Evolutionary conservation across 345 rosid genomes (phyloP).

Genomic region (Sonneratia alba): DNA sequence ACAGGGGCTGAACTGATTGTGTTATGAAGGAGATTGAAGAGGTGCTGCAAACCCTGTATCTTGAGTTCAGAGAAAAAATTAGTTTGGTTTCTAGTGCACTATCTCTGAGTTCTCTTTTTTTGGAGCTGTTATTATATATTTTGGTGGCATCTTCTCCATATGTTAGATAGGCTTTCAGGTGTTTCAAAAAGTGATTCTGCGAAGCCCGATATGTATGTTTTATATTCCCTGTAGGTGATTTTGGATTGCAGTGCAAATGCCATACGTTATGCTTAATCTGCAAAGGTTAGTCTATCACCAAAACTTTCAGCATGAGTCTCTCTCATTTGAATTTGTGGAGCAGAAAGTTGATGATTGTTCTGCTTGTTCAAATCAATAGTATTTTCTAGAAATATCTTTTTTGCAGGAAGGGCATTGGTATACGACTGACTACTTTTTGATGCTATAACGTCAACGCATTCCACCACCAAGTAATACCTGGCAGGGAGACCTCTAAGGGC

Average conservation of each 20-base stretch:
- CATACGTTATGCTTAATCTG: constrained; percentile 89
- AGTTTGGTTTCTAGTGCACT: neutral
- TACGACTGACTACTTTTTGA: constrained; percentile 68
- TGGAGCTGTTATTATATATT: neutral
- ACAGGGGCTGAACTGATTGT: constrained; percentile 81
- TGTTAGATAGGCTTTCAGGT: constrained; percentile 10
- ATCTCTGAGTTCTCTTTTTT: neutral
- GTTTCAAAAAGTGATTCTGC: neutral
- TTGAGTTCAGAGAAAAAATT: constrained; percentile 12
- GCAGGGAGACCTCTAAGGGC: constrained; percentile 62
- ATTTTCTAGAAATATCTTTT: constrained; percentile 2
- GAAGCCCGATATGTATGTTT: neutral
- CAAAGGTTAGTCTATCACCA: constrained; percentile 56
- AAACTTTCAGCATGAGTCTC: neutral
- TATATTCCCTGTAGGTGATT: constrained; percentile 41
- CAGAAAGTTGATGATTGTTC: neutral
- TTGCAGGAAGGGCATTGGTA: constrained; percentile 88
- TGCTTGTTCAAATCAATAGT: neutral
- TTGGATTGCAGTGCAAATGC: constrained; percentile 93
- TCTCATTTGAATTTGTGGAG: neutral
- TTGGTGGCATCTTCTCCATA: neutral
- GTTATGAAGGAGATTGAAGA: constrained; percentile 89
- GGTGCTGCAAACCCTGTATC: constrained; percentile 48
- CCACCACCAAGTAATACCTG: constrained; percentile 72
- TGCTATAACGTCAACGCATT: constrained; percentile 67